Evolutionary conservation across 1,284 basidiomycete genomes (phyloP), one percentile per base, ranked within the genome.

Genomic region (Ganoderma meredithae): DNA sequence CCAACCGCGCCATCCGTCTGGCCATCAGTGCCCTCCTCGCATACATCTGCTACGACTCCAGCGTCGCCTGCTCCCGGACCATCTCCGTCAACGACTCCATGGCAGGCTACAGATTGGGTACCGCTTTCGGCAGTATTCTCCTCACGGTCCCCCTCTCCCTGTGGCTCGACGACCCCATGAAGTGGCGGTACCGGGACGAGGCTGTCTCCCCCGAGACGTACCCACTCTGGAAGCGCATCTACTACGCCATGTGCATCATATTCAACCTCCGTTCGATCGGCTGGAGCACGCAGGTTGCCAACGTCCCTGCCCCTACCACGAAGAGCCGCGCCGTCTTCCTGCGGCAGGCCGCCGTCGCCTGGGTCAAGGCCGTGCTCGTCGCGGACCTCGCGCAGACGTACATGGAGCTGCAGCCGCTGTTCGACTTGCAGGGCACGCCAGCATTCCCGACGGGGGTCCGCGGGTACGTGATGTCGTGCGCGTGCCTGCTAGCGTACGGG

Each of bases 141-240:
- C 47, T 52, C 22, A 10, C 22, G 12, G n/a, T 52, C 47, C 47
- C 47, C 12, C 47, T 52, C 22, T 13, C 25, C 22, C 47, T 52
- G 22, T 52, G 47, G 47, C 47, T 52, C n/a, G 47, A 52, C 47
- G 47, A 52, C 47, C 47, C 47, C 22, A 52, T 52, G 47, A 52
- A 52, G 22, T 52, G 47, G 47, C 47, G 47, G 10, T 52, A 52
- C n/a, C 9, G 47, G 22, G 12, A 25, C 47, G 47, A 52, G 8
- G n/a, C 44, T 22, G 22, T 22, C 22, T 22, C 47, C 22, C 47
- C 47, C 10, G 47, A 52, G 22, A 52, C 47, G n/a, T 13, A 52
- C 10, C 47, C 47, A 22, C 47, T 52, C 22, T 52, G 47, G 47
- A 52, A 52, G 12, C 47, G 47, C 22, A 52, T 52, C 47, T 25